Base-by-base conservation (phyloP, 108 stramenopile genomes). In the Cyclostephanos tholiformis region DNA sequence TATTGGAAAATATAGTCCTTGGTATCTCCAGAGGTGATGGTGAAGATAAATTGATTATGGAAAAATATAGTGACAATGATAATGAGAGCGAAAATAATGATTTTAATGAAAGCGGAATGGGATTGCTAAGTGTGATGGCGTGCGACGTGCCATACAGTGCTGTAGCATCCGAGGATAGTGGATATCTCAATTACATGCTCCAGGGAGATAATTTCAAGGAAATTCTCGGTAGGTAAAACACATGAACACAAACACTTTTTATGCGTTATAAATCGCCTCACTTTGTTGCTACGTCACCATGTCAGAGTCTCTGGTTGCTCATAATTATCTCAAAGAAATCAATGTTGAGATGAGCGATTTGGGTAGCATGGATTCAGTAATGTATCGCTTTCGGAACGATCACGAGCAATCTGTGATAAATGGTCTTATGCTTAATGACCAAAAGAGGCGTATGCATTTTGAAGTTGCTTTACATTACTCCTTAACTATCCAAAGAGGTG, bases 301-400 rank as follows among this genome's bases (percentile, higher is more conserved):
- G 36, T 62, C 36, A 62, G 61, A 66, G 12, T 65, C 71, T 0
- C n/a, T 72, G 65, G 65, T 72, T 68, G 65, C 66, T 10, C 66
- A 67, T 35, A 68, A 56, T 29, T 72, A 56, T 67, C 32, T 72
- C 12, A 32, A 30, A 22, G 66, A 68, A 52, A 32, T 72, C 14
- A 68, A 72, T 68, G 65, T 68, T 36, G 71, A 72, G 51, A 72
- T 68, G 65, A 68, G 66, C 38, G 71, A 72, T 67, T 53, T 68
- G 32, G 29, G 53, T 25, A 67, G 71, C 57, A 72, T 72, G 71
- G 71, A 72, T 55, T 67, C 65, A 39, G 52, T 68, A 51, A 38
- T 52, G 29, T 72, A 68, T 68, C 71, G 71, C n/a, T 72, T 72
- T 25, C 56, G 35, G 65, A 72, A 49, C 53, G 55, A 23, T 67